A percentile compares a stretch with the other conserved stretches of the same genome.
Evolutionary conservation across 2,329 filamentous ascomycete species (phyloP).

Genomic region (Verticillium isaacii): DNA sequence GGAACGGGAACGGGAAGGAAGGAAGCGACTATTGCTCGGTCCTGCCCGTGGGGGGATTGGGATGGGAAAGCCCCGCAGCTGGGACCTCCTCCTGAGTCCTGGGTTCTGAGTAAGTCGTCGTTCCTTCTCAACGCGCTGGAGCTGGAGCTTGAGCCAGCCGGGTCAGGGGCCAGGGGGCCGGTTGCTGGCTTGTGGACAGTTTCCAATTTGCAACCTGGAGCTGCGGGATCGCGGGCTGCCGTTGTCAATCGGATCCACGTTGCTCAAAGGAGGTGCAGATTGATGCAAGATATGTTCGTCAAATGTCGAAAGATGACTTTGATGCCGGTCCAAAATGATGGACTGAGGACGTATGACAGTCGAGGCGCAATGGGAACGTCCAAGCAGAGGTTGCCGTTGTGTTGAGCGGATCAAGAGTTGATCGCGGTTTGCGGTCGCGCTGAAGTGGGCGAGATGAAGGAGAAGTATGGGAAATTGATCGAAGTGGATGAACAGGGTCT

Average conservation of each 20-base stretch:
- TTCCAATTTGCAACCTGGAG: not conserved
- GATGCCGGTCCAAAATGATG: too few relatives aligned
- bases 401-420: not conserved
- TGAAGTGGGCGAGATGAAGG: not conserved
- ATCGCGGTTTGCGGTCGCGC: not conserved
- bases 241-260: not conserved
- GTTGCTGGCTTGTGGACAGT: not conserved
- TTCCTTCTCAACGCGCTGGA: not conserved
- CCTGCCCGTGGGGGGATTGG: not conserved
- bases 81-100: not conserved
- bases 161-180: not conserved
- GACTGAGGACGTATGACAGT: too few relatives aligned
- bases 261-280: not conserved
- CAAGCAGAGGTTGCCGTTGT: not conserved
- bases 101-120: not conserved
- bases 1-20: conserved; percentile 1
- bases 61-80: not conserved
- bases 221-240: not conserved
- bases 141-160: not conserved
- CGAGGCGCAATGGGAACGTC: too few relatives aligned
- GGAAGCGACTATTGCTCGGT: too few relatives aligned
- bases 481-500: not conserved
- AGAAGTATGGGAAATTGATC: not conserved
- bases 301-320: too few relatives aligned
- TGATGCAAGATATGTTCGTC: too few relatives aligned